These are phyloP conservation scores for Tetrahymena thermophila DNA, from an alignment of 73 alveolate species.

Conservation along the genomic window DNA sequence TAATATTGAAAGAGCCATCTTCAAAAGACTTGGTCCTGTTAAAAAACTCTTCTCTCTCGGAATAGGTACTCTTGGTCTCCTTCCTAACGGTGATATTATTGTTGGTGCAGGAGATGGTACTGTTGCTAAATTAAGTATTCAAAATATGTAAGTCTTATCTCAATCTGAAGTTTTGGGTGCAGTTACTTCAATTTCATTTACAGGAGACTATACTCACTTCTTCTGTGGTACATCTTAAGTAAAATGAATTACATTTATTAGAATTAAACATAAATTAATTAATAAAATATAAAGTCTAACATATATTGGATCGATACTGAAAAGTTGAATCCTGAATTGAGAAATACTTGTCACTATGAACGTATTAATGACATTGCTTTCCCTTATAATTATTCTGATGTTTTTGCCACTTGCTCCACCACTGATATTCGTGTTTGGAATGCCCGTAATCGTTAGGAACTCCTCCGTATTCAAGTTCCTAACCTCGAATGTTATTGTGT, in stretches of 20 bases:
- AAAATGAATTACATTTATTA: conserved; percentile 59
- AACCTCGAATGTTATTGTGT: conserved; percentile 84
- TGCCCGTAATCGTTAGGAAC: conserved; percentile 78
- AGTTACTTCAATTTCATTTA: conserved; percentile 80
- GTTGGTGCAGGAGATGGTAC: conserved; percentile 92
- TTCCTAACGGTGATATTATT: conserved; percentile 87
- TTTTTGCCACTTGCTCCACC: conserved; percentile 92
- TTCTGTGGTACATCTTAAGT: conserved; percentile 79
- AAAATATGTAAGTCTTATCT: conserved; percentile 58
- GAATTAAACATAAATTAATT: background rate
- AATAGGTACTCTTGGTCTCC: conserved; percentile 54
- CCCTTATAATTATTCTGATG: conserved; percentile 79
- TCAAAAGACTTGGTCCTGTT: conserved; percentile 80
- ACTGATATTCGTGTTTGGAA: conserved; percentile 95
- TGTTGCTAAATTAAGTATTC: conserved; percentile 72
- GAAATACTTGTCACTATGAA: conserved; percentile 95
- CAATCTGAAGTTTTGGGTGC: conserved; percentile 83
- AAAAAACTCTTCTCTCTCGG: conserved; percentile 71
- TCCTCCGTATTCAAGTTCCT: conserved; percentile 89
- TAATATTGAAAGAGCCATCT: conserved; percentile 62
- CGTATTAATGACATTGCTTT: conserved; percentile 82
- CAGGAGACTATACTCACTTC: conserved; percentile 88
- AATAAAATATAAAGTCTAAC: background rate
- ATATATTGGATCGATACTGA: conserved; percentile 83
- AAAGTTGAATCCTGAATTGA: conserved; percentile 74